phyloP scores from a whole-genome alignment of 2,329 filamentous ascomycete genomes.

The Scedosporium dehoogii region DNA sequence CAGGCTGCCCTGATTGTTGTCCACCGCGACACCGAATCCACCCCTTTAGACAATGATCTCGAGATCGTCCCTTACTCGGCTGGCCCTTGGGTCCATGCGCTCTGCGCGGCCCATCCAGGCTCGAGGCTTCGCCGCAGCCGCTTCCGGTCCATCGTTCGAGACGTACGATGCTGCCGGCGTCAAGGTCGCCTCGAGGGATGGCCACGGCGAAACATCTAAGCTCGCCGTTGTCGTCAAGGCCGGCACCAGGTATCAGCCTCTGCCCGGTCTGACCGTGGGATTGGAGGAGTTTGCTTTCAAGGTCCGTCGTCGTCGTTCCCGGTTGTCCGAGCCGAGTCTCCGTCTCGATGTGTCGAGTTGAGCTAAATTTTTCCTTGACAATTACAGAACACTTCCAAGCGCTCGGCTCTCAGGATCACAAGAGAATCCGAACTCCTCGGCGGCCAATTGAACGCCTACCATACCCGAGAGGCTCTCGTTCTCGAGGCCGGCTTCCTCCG shows the following conservation, averaged over 20 bases:
- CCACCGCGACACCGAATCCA: conserved; percentile 44
- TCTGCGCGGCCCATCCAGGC: conserved; percentile 42
- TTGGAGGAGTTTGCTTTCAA: conserved; percentile 97
- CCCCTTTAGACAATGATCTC: conserved; percentile 50
- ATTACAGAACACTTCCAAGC: conserved; percentile 67
- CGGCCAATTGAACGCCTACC: conserved; percentile 75
- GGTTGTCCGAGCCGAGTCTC: neutral
- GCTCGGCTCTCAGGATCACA: conserved; percentile 84
- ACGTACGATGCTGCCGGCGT: conserved; percentile 75
- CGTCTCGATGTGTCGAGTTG: neutral
- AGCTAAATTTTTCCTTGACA: conserved; percentile 37
- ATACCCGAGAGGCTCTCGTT: conserved; percentile 88
- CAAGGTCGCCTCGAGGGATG: conserved; percentile 87
- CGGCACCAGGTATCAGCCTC: conserved; percentile 83
- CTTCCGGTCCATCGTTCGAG: conserved; percentile 67
- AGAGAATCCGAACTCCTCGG: conserved; percentile 94
- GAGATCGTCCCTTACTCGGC: conserved; percentile 50
- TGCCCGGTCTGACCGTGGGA: conserved; percentile 80
- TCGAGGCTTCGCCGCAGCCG: conserved; percentile 50
- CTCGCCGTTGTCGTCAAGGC: conserved; percentile 89
- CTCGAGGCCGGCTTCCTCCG: conserved; percentile 91
- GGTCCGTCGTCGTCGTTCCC: conserved; percentile 37
- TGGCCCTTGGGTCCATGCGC: conserved; percentile 46
- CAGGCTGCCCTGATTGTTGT: conserved; percentile 24
- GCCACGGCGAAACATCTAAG: conserved; percentile 79